Evolutionary conservation across 2,329 filamentous ascomycete species (phyloP).

Genomic region (Aureobasidium lini): DNA sequence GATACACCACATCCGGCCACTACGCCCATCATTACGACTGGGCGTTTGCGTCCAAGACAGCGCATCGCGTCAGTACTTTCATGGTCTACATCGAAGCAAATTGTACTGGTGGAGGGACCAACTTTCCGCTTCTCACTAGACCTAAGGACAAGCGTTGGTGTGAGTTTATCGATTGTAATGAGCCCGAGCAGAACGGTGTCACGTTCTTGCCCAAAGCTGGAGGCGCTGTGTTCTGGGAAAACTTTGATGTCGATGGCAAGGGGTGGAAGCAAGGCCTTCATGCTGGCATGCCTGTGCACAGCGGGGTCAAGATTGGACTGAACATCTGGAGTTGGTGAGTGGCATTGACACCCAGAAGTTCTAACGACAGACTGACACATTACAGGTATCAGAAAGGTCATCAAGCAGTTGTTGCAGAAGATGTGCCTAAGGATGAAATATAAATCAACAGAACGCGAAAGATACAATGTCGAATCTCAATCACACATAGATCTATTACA

Average conservation of each 20-base stretch:
- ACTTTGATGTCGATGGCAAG: slow-evolving; percentile 47
- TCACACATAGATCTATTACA: background rate
- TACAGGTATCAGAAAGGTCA: slow-evolving; percentile 27
- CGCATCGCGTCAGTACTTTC: slow-evolving; percentile 46
- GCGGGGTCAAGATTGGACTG: slow-evolving; percentile 52
- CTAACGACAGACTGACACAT: background rate
- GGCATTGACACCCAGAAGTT: background rate
- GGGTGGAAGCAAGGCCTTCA: slow-evolving; percentile 55
- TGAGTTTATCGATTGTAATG: slow-evolving; percentile 48
- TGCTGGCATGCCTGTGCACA: slow-evolving; percentile 50
- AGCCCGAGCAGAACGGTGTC: slow-evolving; percentile 35
- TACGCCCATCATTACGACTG: slow-evolving; percentile 56
- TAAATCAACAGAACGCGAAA: background rate
- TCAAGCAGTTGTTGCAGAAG: background rate
- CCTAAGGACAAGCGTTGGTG: slow-evolving; percentile 46
- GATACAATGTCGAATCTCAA: background rate
- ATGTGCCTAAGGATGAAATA: background rate
- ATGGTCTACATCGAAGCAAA: slow-evolving; percentile 53
- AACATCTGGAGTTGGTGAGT: slow-evolving; percentile 58
- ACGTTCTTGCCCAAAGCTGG: slow-evolving; percentile 52
- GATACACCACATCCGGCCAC: slow-evolving; percentile 51
- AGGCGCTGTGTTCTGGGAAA: slow-evolving; percentile 57
- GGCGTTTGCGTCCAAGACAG: slow-evolving; percentile 30
- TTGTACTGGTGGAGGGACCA: slow-evolving; percentile 52
- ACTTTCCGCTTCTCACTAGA: slow-evolving; percentile 47